Evolutionary conservation across 805 yeast species (phyloP).

Genomic region (Zygosaccharomyces siamensis): DNA sequence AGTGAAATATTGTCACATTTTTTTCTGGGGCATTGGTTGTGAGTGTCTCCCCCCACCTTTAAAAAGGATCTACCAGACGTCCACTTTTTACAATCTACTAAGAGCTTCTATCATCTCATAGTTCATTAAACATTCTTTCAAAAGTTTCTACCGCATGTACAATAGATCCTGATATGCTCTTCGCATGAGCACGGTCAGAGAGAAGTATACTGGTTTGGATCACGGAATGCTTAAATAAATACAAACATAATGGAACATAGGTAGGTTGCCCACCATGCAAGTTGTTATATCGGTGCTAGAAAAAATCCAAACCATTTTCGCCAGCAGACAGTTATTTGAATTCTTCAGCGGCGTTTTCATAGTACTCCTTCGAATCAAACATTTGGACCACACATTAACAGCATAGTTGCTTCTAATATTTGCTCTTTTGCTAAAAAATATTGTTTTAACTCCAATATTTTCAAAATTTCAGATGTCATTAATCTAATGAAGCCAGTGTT

Average conservation of each 20-base stretch:
- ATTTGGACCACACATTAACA: slow-evolving; percentile 40
- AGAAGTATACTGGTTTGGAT: slow-evolving; percentile 42
- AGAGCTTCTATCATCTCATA: slow-evolving; percentile 44
- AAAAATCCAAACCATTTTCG: slow-evolving; percentile 44
- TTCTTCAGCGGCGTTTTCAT: slow-evolving; percentile 37
- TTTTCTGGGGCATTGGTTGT: slow-evolving; percentile 45
- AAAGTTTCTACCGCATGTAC: slow-evolving; percentile 56
- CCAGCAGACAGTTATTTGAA: slow-evolving; percentile 40
- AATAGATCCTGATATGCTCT: slow-evolving; percentile 54
- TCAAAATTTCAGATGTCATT: slow-evolving; percentile 51
- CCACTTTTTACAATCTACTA: slow-evolving; percentile 42
- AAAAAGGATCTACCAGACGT: slow-evolving; percentile 51
- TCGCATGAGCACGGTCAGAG: slow-evolving; percentile 55
- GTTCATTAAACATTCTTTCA: slow-evolving; percentile 49
- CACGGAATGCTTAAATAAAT: slow-evolving; percentile 67
- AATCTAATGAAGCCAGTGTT: slow-evolving; percentile 65
- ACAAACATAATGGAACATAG: slow-evolving; percentile 51
- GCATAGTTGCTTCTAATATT: slow-evolving; percentile 47
- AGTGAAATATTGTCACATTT: slow-evolving; percentile 51
- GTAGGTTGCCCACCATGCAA: slow-evolving; percentile 45
- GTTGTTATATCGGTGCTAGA: slow-evolving; percentile 50
- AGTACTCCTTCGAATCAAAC: slow-evolving; percentile 44
- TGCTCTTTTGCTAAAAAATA: slow-evolving; percentile 51
- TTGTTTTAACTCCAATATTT: slow-evolving; percentile 45
- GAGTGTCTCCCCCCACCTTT: slow-evolving; percentile 47